Percentiles rank a stretch among this genome's conserved stretches.
Evolutionary conservation across 1,284 basidiomycete species (phyloP).

Genomic region (Ustilago sp.): DNA sequence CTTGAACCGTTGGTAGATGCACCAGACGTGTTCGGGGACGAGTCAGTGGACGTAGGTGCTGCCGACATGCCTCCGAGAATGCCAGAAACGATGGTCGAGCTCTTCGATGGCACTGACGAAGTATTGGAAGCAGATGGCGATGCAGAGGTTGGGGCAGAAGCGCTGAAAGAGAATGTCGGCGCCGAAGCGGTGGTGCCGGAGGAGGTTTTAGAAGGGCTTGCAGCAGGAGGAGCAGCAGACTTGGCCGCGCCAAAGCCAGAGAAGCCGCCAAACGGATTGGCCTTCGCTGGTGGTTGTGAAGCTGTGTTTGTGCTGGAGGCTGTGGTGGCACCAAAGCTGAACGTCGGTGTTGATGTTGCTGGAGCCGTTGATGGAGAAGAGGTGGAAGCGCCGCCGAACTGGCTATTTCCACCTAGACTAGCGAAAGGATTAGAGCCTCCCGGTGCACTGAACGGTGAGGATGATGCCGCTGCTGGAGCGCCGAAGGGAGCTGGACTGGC

Average conservation of each 20-base stretch:
- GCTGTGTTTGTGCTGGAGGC: constrained; percentile 8
- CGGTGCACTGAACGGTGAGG: constrained; percentile 19
- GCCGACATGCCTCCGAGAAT: constrained; percentile 18
- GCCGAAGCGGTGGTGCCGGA: constrained; percentile 10
- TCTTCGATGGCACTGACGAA: constrained; percentile 22
- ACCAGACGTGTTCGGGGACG: constrained; percentile 2
- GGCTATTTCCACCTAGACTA: constrained; percentile 18
- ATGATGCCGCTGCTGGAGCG: constrained; percentile 12
- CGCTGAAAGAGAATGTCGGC: constrained; percentile 19
- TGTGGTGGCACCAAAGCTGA: constrained; percentile 28
- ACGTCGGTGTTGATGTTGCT: constrained; percentile 24
- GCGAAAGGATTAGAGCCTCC: constrained; percentile 38
- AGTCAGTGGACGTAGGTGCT: constrained; percentile 1
- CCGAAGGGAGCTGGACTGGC: constrained; percentile 20
- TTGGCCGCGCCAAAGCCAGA: constrained; percentile 32
- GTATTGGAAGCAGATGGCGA: constrained; percentile 12
- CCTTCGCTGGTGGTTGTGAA: constrained; percentile 23
- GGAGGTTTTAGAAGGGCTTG: constrained; percentile 10
- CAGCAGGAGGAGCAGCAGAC: constrained; percentile 19
- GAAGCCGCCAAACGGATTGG: constrained; percentile 42
- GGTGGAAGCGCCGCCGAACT: constrained; percentile 26
- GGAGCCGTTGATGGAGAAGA: constrained; percentile 16
- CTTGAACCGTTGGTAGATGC: constrained; percentile 9
- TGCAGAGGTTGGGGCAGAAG: constrained; percentile 2
- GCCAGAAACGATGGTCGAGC: constrained; percentile 20